Evolutionary conservation across 2,329 filamentous ascomycete genomes (phyloP).

Genomic region (Sporothrix humicola): DNA sequence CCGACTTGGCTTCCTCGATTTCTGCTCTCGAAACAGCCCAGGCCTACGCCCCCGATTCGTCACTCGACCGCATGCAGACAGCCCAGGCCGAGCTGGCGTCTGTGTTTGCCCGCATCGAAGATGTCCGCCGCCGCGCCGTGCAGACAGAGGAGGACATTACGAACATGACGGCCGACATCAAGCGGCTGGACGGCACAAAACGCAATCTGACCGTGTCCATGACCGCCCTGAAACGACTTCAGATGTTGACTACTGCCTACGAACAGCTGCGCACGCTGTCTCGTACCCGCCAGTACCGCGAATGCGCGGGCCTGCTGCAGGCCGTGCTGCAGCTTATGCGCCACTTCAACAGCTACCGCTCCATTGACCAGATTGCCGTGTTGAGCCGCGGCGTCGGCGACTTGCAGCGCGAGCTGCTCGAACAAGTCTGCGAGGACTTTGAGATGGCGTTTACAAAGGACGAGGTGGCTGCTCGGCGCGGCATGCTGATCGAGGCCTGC

Average conservation of each 20-base stretch:
- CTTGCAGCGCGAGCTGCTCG: constrained; percentile 86
- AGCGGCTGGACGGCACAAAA: constrained; percentile 94
- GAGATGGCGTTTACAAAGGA: constrained; percentile 91
- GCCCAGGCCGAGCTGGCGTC: constrained; percentile 88
- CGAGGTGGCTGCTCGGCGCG: constrained; percentile 73
- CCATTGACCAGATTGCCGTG: constrained; percentile 96
- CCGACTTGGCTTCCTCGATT: constrained; percentile 83
- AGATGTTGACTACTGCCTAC: constrained; percentile 99
- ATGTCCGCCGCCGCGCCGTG: constrained; percentile 83
- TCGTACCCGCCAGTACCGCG: constrained; percentile 86
- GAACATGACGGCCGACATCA: constrained; percentile 98
- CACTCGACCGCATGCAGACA: constrained; percentile 86
- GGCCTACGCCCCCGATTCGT: constrained; percentile 83
- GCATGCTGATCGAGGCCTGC: constrained; percentile 82
- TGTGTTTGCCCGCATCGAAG: constrained; percentile 94
- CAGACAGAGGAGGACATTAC: constrained; percentile 96
- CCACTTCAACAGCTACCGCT: constrained; percentile 97
- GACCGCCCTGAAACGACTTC: constrained; percentile 94
- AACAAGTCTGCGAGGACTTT: constrained; percentile 99
- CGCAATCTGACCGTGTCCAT: constrained; percentile 95
- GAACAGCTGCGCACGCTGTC: constrained; percentile 87
- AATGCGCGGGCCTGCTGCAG: constrained; percentile 91
- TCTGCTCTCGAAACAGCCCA: constrained; percentile 74
- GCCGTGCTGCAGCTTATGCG: constrained; percentile 97
- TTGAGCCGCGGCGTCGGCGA: constrained; percentile 92